These are phyloP conservation scores for Boletus insuetus DNA, from an alignment of 768 basidiomycete species.

Conservation along the genomic window DNA sequence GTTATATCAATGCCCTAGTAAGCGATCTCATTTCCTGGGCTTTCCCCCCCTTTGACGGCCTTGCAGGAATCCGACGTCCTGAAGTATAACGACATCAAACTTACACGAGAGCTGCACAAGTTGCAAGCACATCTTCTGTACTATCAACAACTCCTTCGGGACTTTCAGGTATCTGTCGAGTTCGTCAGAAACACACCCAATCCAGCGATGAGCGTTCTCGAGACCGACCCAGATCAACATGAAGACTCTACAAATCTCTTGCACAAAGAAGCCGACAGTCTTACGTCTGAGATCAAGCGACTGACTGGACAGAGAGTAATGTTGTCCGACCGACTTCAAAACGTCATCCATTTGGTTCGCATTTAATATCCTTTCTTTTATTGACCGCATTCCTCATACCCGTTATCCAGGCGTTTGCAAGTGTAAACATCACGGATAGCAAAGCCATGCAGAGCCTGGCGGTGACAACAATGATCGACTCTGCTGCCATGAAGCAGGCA, in stretches of 20 bases:
- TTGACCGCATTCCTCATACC: not conserved
- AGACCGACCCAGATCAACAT: constrained; percentile 1
- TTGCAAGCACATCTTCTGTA: constrained; percentile 59
- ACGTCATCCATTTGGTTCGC: constrained; percentile 34
- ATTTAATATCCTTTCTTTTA: not conserved
- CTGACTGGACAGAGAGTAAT: constrained; percentile 35
- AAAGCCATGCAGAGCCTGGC: constrained; percentile 51
- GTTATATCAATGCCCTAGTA: constrained; percentile 50
- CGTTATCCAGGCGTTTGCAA: constrained; percentile 50
- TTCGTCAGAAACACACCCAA: constrained; percentile 50
- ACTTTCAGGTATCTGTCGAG: constrained; percentile 47
- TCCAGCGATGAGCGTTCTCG: constrained; percentile 41
- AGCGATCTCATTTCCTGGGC: constrained; percentile 2
- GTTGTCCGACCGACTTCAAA: constrained; percentile 33
- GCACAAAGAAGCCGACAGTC: constrained; percentile 45
- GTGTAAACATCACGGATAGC: constrained; percentile 54
- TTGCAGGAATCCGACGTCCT: constrained; percentile 48
- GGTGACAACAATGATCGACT: constrained; percentile 40
- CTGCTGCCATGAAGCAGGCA: constrained; percentile 38
- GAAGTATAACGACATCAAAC: constrained; percentile 35
- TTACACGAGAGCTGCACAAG: constrained; percentile 55
- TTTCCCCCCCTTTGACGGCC: not conserved
- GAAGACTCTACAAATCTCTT: constrained; percentile 35
- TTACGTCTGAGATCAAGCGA: constrained; percentile 49
- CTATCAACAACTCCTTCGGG: constrained; percentile 51